A percentile compares a stretch with the other conserved stretches of the same genome.
phyloP scores from a whole-genome alignment of 148 eudicot species.

The Amaranthus hypochondriacus region DNA sequence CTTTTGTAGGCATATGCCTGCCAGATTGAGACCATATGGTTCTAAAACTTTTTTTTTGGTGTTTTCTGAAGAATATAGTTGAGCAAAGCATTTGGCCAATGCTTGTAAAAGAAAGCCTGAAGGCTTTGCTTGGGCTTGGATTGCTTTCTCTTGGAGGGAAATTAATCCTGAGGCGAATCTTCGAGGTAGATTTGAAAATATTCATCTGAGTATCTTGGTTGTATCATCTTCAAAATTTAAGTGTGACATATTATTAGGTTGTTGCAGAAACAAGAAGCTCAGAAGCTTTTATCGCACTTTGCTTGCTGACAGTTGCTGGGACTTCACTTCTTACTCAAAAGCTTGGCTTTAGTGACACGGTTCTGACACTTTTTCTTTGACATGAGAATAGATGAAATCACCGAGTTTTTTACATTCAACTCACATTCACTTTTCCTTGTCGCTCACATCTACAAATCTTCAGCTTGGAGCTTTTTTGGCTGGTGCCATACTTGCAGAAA shows the following conservation, averaged over 20 bases:
- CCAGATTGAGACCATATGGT: background rate
- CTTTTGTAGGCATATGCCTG: background rate
- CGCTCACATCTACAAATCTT: conserved; percentile 14
- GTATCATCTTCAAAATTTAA: conserved; percentile 17
- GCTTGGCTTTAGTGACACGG: conserved; percentile 99
- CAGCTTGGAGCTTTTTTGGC: conserved; percentile 99
- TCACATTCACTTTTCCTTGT: background rate
- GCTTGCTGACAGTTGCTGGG: conserved; percentile 93
- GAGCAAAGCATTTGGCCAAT: conserved; percentile 84
- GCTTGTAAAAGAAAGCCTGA: conserved; percentile 78
- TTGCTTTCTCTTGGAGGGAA: conserved; percentile 92
- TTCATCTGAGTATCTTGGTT: conserved; percentile 6
- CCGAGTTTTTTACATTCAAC: background rate
- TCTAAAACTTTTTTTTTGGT: conserved; percentile 13
- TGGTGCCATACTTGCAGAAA: conserved; percentile 94
- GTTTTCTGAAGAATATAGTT: conserved; percentile 56
- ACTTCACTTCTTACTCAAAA: conserved; percentile 92
- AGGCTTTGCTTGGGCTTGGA: conserved; percentile 82
- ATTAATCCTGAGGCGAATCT: conserved; percentile 69
- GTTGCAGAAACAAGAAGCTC: conserved; percentile 99
- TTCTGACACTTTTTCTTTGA: conserved; percentile 21
- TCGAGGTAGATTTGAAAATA: conserved; percentile 55
- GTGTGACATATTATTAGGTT: conserved; percentile 52
- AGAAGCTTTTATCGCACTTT: conserved; percentile 97
- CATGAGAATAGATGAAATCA: background rate